A percentile compares a stretch with the other conserved stretches of the same genome.
Conservation (phyloP, 169 alveolate genomes). For the Plasmodium gonderi region DNA sequence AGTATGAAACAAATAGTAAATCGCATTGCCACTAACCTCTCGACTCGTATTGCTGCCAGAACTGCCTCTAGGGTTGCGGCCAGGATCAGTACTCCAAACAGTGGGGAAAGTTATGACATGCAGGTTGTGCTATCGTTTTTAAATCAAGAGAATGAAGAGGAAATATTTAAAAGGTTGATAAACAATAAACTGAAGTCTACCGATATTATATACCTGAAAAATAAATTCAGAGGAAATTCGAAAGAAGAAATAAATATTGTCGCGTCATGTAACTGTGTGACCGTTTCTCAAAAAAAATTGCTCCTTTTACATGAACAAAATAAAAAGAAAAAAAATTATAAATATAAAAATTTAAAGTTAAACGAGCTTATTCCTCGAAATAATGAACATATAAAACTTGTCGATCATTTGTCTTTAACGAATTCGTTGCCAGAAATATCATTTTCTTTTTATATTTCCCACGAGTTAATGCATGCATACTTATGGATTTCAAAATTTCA, state of each 20-base stretch:
- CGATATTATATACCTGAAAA: conserved; percentile 18
- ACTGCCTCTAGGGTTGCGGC: background rate
- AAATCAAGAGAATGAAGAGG: background rate
- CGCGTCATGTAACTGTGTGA: conserved; percentile 36
- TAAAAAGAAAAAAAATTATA: conserved; percentile 9
- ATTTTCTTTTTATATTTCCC: conserved; percentile 24
- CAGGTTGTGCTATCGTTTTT: conserved; percentile 16
- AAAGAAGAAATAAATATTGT: background rate
- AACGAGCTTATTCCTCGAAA: background rate
- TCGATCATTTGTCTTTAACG: conserved; percentile 32
- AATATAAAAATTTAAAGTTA: conserved; percentile 11
- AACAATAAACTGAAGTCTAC: background rate
- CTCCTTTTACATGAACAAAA: conserved; percentile 32
- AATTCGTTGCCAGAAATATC: conserved; percentile 24
- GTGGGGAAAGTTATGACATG: background rate
- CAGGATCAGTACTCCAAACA: background rate
- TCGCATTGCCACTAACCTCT: background rate
- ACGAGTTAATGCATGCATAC: conserved; percentile 51
- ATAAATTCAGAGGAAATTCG: background rate
- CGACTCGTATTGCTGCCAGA: background rate
- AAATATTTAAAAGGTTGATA: conserved; percentile 5
- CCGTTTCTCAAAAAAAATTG: conserved; percentile 21
- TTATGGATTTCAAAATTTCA: conserved; percentile 4
- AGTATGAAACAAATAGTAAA: background rate
- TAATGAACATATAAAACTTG: conserved; percentile 20